Evolutionary conservation across 2,329 filamentous ascomycete species (phyloP).

Genomic region (Triangularia verruculosa): DNA sequence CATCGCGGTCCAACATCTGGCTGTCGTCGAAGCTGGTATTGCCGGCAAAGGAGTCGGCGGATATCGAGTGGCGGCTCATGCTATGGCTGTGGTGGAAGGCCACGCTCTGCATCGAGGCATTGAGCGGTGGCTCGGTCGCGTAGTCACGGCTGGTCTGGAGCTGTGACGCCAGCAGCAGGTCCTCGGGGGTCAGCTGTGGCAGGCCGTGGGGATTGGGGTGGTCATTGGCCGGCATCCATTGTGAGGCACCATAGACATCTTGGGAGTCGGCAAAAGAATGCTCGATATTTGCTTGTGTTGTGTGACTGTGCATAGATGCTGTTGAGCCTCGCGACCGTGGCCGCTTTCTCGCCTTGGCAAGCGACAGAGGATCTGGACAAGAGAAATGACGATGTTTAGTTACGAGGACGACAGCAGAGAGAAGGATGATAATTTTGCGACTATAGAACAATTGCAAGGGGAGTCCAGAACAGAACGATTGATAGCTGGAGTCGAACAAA

Average conservation of each 20-base stretch:
- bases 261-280: slow-evolving; percentile 44
- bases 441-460: not conserved
- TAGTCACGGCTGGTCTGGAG: slow-evolving; percentile 51
- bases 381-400: slow-evolving; percentile 2
- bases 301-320: slow-evolving; percentile 53
- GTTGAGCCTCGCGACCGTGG: slow-evolving; percentile 55
- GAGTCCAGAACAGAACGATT: not conserved
- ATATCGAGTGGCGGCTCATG: slow-evolving; percentile 48
- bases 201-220: slow-evolving; percentile 39
- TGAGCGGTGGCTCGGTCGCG: slow-evolving; percentile 49
- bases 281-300: slow-evolving; percentile 51
- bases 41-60: slow-evolving; percentile 50
- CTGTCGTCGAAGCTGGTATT: slow-evolving; percentile 59
- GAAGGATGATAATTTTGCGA: too few relatives aligned
- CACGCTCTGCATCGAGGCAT: slow-evolving; percentile 44
- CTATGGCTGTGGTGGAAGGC: slow-evolving; percentile 42
- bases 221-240: slow-evolving; percentile 47
- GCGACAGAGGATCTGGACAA: slow-evolving; percentile 33
- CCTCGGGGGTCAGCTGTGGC: slow-evolving; percentile 54
- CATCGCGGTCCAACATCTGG: slow-evolving; percentile 60
- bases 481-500: not conserved
- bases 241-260: slow-evolving; percentile 43
- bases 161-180: slow-evolving; percentile 57
- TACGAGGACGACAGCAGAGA: too few relatives aligned
- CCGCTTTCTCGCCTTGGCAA: slow-evolving; percentile 47